Evolutionary conservation across 2,329 filamentous ascomycete species (phyloP).

Genomic region (Penicillium occitanis): DNA sequence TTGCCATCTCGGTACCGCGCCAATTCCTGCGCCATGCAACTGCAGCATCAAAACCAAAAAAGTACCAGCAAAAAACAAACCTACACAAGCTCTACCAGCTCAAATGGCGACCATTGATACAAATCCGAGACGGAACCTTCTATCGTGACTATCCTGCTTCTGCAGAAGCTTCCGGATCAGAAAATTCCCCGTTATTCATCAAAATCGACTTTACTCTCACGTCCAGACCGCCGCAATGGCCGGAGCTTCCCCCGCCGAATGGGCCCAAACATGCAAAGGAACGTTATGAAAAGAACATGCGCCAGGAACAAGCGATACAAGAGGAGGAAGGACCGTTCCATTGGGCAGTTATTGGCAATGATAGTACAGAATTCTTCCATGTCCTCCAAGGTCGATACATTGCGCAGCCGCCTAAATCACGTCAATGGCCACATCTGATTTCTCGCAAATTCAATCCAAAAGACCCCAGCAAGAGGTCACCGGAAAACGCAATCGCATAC

Average conservation of each 20-base stretch:
- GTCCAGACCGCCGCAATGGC: conserved; percentile 38
- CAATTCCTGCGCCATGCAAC: conserved; percentile 20
- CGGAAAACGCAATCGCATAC: conserved; percentile 73
- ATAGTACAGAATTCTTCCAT: conserved; percentile 80
- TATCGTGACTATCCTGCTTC: conserved; percentile 70
- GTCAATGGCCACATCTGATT: conserved; percentile 76
- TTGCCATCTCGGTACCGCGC: conserved; percentile 20
- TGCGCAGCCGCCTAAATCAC: conserved; percentile 70
- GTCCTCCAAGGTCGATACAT: conserved; percentile 73
- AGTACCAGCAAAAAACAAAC: conserved; percentile 3
- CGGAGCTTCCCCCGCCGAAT: conserved; percentile 6
- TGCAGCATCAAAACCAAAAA: background rate
- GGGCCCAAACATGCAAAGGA: background rate
- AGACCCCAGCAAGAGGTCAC: conserved; percentile 55
- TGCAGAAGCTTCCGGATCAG: conserved; percentile 42
- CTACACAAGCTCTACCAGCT: conserved; percentile 6
- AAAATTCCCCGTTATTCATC: conserved; percentile 72
- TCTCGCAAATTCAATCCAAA: conserved; percentile 57
- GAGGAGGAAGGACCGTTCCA: conserved; percentile 49
- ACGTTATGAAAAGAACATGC: conserved; percentile 3
- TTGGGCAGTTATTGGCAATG: conserved; percentile 83
- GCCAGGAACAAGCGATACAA: conserved; percentile 23
- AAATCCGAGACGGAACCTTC: conserved; percentile 77
- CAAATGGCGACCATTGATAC: conserved; percentile 57
- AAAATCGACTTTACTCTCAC: conserved; percentile 69